Base-by-base conservation (phyloP, 176 grass and related monocot species). In the Triticum turgidum region DNA sequence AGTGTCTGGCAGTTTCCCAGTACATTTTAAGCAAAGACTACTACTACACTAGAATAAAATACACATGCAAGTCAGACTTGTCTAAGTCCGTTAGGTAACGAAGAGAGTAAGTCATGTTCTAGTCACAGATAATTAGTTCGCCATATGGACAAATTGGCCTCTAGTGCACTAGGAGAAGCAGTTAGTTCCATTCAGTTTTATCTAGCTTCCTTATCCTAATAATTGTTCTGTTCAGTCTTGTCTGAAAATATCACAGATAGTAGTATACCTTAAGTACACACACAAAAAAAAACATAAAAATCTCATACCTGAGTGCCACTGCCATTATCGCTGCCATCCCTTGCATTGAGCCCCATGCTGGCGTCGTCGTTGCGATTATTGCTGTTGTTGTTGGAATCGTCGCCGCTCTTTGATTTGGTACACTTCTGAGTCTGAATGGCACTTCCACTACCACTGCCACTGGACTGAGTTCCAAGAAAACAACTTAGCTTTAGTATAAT, bases 401-500 rank as follows among this genome's bases (percentile, higher is more conserved):
- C 74, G 2, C 61, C 77, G 56, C 86, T 79, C 41, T 92, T 93
- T 64, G 85, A 87, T 85, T 95, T 93, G 35, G 65, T 44, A 76
- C 78, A 83, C 56, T 93, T 97, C 18, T 90, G 92, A 11, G 85
- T 94, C 90, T 91, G 95, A 76, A 92, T 95, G 29, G 89, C 95
- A 91, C 93, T 98, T 91, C 93, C 93, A 61, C 95, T 98, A 68
- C 92, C 92, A 87, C 95, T 94, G n/a, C 89, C 93, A 78, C 93
- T 93, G 29, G 93, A 93, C 95, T 98, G 91, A 89, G 68, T 88
- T 88, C 15, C 20, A 90, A 64, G 83, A 45, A 86, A 72, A 24
- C 9, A 84, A 81, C 6, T 84, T 21, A 15, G 69, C 30, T 41
- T 54, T 45, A 93, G 78, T 61, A 30, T 30, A 30, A 30, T 30